A percentile compares a stretch with the other conserved stretches of the same genome.
These are phyloP conservation scores for Coniferiporia weirii DNA, from an alignment of 1,284 basidiomycete species.

Conservation along the genomic window DNA sequence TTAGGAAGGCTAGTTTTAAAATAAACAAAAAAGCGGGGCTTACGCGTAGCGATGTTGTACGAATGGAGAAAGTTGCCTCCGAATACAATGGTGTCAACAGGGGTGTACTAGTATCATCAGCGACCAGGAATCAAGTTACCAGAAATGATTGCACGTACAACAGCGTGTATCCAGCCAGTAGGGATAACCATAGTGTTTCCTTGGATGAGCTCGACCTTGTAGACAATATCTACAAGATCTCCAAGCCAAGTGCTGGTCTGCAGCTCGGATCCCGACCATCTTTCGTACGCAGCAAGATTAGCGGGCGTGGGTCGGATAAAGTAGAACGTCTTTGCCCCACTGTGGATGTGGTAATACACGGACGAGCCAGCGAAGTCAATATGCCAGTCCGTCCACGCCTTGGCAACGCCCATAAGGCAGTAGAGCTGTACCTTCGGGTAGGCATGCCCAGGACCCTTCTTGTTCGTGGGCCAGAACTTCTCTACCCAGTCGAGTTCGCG, in stretches of 20 bases:
- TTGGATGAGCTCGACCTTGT: constrained; percentile 73
- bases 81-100: constrained; percentile 88
- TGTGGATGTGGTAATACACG: constrained; percentile 89
- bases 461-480: constrained; percentile 82
- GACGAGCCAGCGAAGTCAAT: constrained; percentile 94
- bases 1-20: constrained; percentile 3
- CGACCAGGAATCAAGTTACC: constrained; percentile 1
- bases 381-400: constrained; percentile 97
- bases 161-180: constrained; percentile 96
- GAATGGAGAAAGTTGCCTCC: constrained; percentile 97
- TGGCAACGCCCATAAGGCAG: constrained; percentile 85
- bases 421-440: constrained; percentile 97
- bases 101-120: constrained; percentile 63
- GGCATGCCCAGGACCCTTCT: constrained; percentile 63
- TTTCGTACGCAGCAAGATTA: constrained; percentile 86
- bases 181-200: constrained; percentile 98
- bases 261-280: constrained; percentile 85
- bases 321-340: constrained; percentile 87
- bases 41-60: constrained; percentile 70
- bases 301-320: constrained; percentile 87
- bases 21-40: constrained; percentile 26
- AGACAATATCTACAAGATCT: constrained; percentile 83
- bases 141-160: constrained; percentile 50
- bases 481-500: constrained; percentile 96
- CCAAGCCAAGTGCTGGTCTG: constrained; percentile 90